A percentile compares a stretch with the other conserved stretches of the same genome.
Conservation (phyloP, 768 basidiomycete genomes). For the Leccinellum rugosiceps region DNA sequence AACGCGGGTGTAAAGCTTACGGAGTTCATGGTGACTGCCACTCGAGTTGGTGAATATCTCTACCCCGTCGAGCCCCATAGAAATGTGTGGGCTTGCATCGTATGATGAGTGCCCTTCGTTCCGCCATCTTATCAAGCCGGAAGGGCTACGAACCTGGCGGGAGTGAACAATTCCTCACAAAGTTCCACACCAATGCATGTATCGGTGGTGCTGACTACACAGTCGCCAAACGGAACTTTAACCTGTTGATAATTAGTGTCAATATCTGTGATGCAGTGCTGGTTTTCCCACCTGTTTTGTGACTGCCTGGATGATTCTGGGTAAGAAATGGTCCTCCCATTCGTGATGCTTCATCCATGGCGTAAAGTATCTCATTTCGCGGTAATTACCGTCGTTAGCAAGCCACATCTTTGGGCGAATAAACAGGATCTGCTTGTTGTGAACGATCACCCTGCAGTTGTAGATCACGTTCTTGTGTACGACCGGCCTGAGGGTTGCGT, state of each 20-base stretch:
- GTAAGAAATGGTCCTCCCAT: slow-evolving; percentile 90
- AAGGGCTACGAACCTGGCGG: slow-evolving; percentile 62
- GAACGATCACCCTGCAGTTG: slow-evolving; percentile 90
- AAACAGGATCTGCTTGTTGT: slow-evolving; percentile 82
- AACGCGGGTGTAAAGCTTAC: slow-evolving; percentile 89
- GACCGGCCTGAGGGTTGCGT: slow-evolving; percentile 68
- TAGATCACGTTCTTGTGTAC: slow-evolving; percentile 98
- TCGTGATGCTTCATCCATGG: slow-evolving; percentile 91
- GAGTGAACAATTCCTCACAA: slow-evolving; percentile 97
- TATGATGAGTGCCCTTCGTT: neutral
- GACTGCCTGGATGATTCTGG: slow-evolving; percentile 81
- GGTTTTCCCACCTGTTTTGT: slow-evolving; percentile 71
- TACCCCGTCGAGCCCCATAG: slow-evolving; percentile 97
- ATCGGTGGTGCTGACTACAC: slow-evolving; percentile 87
- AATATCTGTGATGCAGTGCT: neutral
- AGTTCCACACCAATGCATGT: slow-evolving; percentile 97
- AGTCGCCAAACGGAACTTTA: slow-evolving; percentile 95
- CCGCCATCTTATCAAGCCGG: too few species aligned
- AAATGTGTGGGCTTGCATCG: slow-evolving; percentile 78
- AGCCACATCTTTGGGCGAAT: slow-evolving; percentile 99
- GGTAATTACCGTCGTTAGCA: slow-evolving; percentile 97
- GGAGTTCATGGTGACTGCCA: slow-evolving; percentile 96
- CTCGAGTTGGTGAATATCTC: slow-evolving; percentile 99
- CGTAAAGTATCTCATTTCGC: slow-evolving; percentile 85
- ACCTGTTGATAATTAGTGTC: slow-evolving; percentile 40